A percentile compares a stretch with the other conserved stretches of the same genome.
phyloP scores from a whole-genome alignment of 2,329 filamentous ascomycete species.

The Fusarium chlamydosporum region DNA sequence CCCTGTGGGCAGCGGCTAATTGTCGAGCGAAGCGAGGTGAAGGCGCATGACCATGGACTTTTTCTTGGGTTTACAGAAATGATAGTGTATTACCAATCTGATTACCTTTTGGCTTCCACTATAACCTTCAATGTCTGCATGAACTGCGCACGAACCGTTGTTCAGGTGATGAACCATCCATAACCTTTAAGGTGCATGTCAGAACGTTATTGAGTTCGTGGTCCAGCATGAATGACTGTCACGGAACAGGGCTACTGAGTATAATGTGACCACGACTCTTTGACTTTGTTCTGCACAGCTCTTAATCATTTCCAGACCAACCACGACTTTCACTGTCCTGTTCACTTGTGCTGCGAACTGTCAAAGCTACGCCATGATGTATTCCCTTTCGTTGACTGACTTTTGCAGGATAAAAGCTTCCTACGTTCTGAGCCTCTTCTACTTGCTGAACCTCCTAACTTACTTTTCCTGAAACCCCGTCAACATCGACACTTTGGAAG shows the following conservation, averaged over 20 bases:
- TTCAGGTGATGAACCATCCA: slow-evolving; percentile 11
- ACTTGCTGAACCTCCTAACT: not conserved
- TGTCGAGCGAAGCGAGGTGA: slow-evolving; percentile 39
- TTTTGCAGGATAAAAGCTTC: slow-evolving; percentile 10
- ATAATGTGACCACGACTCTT: slow-evolving; percentile 13
- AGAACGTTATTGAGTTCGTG: not conserved
- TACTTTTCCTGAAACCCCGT: not conserved
- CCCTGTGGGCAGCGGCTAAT: slow-evolving; percentile 51
- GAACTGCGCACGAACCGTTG: not conserved
- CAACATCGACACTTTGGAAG: not conserved
- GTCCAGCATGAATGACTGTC: not conserved
- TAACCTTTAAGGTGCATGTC: not conserved
- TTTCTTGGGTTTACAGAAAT: slow-evolving; percentile 40
- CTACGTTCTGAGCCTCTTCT: not conserved
- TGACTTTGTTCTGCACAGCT: slow-evolving; percentile 4
- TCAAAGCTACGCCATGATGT: not conserved
- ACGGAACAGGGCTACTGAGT: not conserved
- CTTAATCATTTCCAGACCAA: not conserved
- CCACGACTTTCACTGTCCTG: slow-evolving; percentile 5
- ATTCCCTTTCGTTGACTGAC: not conserved
- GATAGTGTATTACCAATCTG: slow-evolving; percentile 34
- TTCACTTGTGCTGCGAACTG: not conserved
- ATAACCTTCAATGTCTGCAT: slow-evolving; percentile 3
- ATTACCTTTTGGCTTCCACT: slow-evolving; percentile 40
- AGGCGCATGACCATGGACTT: slow-evolving; percentile 31